phyloP scores from a whole-genome alignment of 768 basidiomycete genomes.

The Pulveroboletus ravenelii region DNA sequence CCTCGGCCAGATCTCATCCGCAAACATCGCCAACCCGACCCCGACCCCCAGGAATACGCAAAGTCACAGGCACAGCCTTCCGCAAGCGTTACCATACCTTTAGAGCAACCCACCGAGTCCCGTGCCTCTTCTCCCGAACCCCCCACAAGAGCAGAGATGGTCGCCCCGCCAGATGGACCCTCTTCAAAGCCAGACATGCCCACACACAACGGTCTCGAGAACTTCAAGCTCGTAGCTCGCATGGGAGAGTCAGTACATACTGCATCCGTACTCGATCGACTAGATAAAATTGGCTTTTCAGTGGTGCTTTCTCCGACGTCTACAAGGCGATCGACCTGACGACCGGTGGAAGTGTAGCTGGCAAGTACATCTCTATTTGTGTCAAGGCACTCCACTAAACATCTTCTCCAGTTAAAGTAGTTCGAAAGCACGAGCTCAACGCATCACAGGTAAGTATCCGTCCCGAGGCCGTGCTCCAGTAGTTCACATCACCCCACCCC shows the following conservation, averaged over 20 bases:
- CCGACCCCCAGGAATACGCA: slow-evolving; percentile 25
- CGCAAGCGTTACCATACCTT: slow-evolving; percentile 26
- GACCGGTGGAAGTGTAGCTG: slow-evolving; percentile 77
- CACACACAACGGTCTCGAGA: slow-evolving; percentile 78
- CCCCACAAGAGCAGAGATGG: slow-evolving; percentile 16
- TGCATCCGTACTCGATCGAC: slow-evolving; percentile 1
- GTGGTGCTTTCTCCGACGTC: slow-evolving; percentile 98
- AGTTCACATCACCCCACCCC: slow-evolving; percentile 23
- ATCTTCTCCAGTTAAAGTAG: slow-evolving; percentile 71
- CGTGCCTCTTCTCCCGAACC: slow-evolving; percentile 20
- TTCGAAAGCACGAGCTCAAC: slow-evolving; percentile 89
- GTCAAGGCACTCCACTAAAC: not conserved
- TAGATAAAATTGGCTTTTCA: slow-evolving; percentile 30
- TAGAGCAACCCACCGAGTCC: slow-evolving; percentile 34
- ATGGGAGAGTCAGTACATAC: slow-evolving; percentile 82
- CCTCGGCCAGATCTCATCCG: slow-evolving; percentile 63
- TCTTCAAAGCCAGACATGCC: slow-evolving; percentile 77
- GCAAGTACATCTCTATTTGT: slow-evolving; percentile 35
- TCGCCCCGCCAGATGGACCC: slow-evolving; percentile 72
- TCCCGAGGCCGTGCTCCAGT: slow-evolving; percentile 19
- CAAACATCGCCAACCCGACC: slow-evolving; percentile 43
- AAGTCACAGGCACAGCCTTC: slow-evolving; percentile 15
- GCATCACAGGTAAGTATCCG: slow-evolving; percentile 75
- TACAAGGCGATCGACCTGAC: slow-evolving; percentile 83
- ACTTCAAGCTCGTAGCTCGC: slow-evolving; percentile 71